Percentiles rank a stretch among this genome's conserved stretches.
Conservation (phyloP, 2,329 filamentous ascomycete species). For the Neopestalotiopsis clavispora region DNA sequence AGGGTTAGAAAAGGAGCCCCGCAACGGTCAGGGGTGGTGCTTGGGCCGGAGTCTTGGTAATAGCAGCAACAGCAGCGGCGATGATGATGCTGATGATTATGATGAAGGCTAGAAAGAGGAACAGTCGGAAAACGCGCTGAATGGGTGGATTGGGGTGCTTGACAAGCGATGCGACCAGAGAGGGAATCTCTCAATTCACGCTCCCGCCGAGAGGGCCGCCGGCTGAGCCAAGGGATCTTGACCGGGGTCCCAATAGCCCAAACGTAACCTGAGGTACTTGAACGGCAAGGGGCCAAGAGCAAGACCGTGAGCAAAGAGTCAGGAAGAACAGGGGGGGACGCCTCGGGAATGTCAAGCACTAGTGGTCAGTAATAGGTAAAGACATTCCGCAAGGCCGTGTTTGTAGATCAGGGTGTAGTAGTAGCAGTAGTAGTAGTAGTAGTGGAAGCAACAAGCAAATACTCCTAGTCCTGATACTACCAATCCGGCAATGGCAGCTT, state of each 20-base stretch:
- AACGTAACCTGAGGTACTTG: constrained; percentile 24
- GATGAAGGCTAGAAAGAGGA: constrained; percentile 3
- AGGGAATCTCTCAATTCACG: constrained; percentile 7
- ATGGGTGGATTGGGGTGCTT: constrained; percentile 3
- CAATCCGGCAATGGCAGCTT: neutral
- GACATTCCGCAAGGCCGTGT: too few species aligned
- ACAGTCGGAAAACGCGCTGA: constrained; percentile 20
- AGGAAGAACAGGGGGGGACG: constrained; percentile 4
- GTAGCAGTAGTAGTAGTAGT: neutral
- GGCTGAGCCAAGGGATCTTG: constrained; percentile 15
- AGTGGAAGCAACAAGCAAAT: neutral
- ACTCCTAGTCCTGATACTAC: neutral
- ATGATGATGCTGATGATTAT: constrained; percentile 8
- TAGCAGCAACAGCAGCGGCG: neutral
- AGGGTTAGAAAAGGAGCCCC: constrained; percentile 6
- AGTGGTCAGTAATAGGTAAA: neutral
- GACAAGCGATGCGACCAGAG: constrained; percentile 18
- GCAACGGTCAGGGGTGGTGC: constrained; percentile 14
- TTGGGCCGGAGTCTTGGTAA: neutral
- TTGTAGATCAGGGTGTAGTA: neutral
- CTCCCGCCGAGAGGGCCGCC: constrained; percentile 20
- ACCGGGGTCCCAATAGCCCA: constrained; percentile 28
- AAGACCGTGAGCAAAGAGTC: constrained; percentile 5
- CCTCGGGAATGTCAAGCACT: constrained; percentile 3
- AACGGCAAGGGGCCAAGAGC: neutral